Evolutionary conservation across 2,329 filamentous ascomycete genomes (phyloP), one percentile per base, ranked within the genome.

Genomic region (Pyrenophora tritici-repentis): DNA sequence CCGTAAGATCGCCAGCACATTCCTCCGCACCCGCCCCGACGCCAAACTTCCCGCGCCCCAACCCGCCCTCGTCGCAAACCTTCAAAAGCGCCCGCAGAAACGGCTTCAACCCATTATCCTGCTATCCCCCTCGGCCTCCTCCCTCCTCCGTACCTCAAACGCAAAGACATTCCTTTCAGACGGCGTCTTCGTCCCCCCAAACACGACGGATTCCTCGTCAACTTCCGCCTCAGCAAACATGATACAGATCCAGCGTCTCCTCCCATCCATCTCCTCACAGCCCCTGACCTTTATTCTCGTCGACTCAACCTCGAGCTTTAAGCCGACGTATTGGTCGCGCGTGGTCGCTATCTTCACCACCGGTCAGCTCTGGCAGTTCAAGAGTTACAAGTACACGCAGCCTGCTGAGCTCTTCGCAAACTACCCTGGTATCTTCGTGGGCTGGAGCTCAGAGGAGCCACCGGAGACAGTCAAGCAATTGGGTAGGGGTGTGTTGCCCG

Each of bases 281-380:
- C 87, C 91, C 1, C 85, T 94, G 68, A 90, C 92, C 39, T 99
- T 99, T 79, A 95, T 97, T 70, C 86, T 99, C 33, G 93, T 97
- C 46, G 94, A 99, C 73, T 88, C 87, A 14, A 89, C 92, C 0
- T 88, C 95, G 70, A 89, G 94, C 73, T 99, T 99, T 83, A 96
- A 96, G 73, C 94, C 94, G 0, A 92, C 97, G 71, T 97, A 97
- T 79, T 99, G 94, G 94, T 87, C 87, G 66, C 87, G 92, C 43
- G 89, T 99, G 6, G 94, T 97, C 1, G 94, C 90, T 10, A 92
- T 99, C 50, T 97, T 99, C 77, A 99, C 94, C 0, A 99, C 94
- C 0, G 94, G 94, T 29, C 94, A 99, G 77, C 86, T 88, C 8
- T 99, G 94, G 94, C 94, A 99, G 76, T 99, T 99, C 78, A 96